Conservation (phyloP, 371 early-diverging fungal genomes). For the Circinella minor region DNA sequence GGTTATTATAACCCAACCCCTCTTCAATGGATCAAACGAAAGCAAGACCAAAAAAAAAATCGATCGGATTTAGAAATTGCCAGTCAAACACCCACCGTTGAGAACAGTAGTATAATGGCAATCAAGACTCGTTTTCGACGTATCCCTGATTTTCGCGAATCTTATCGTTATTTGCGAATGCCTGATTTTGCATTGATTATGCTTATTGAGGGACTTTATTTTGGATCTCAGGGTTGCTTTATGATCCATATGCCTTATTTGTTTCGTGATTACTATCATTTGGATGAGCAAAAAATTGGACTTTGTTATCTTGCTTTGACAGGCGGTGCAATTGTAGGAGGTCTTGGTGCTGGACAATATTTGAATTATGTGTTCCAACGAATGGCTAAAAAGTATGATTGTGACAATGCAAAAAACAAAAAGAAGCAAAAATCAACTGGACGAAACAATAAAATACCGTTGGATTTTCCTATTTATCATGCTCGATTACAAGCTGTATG, state of each 20-base stretch:
- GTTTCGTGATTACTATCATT: slow-evolving; percentile 15
- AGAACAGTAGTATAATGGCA: not conserved
- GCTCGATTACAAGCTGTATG: slow-evolving; percentile 20
- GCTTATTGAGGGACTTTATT: slow-evolving; percentile 14
- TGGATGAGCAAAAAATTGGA: slow-evolving; percentile 24
- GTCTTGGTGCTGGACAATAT: slow-evolving; percentile 12
- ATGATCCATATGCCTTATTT: slow-evolving; percentile 18
- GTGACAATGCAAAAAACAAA: not conserved
- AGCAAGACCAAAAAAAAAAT: not conserved
- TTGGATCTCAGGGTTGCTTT: slow-evolving; percentile 18
- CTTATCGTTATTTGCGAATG: slow-evolving; percentile 20
- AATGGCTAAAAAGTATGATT: slow-evolving; percentile 8
- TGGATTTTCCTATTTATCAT: slow-evolving; percentile 25
- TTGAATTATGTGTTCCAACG: slow-evolving; percentile 18
- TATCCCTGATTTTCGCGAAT: slow-evolving; percentile 20
- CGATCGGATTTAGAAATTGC: not conserved
- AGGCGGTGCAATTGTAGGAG: slow-evolving; percentile 17
- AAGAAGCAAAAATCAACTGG: not conserved
- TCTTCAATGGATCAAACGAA: slow-evolving; percentile 21
- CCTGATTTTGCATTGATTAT: slow-evolving; percentile 19
- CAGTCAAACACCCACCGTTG: not conserved
- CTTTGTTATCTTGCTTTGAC: slow-evolving; percentile 23
- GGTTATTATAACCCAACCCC: slow-evolving; percentile 37
- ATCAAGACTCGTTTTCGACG: slow-evolving; percentile 1
- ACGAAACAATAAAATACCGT: slow-evolving; percentile 2